These are phyloP conservation scores for Calophaca sinica DNA, from an alignment of 306 rosid genomes.

Conservation along the genomic window DNA sequence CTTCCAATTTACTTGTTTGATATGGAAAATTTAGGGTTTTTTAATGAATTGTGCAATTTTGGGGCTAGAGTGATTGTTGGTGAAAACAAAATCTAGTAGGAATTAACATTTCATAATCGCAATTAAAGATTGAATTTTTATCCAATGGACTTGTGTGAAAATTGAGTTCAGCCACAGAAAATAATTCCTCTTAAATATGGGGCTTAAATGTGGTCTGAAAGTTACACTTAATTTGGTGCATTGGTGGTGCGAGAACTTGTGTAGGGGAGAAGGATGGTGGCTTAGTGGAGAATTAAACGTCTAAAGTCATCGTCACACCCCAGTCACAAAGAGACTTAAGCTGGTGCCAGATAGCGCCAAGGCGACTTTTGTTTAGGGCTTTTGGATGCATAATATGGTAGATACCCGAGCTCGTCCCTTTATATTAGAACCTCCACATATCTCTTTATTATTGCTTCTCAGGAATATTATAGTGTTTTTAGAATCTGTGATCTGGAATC, in stretches of 20 bases:
- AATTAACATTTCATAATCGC: background rate
- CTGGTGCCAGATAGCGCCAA: background rate
- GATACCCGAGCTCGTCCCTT: background rate
- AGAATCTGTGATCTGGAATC: background rate
- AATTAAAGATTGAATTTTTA: background rate
- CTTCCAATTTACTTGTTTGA: conserved; percentile 5
- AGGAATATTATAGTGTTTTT: background rate
- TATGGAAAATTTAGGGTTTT: conserved; percentile 29
- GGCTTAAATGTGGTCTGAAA: background rate
- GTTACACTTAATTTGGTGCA: background rate
- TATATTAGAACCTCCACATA: background rate
- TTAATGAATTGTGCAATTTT: background rate
- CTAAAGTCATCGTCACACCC: conserved; percentile 10
- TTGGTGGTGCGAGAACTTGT: conserved; percentile 13
- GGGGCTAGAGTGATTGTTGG: background rate
- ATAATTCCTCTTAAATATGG: background rate
- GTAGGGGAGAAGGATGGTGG: background rate
- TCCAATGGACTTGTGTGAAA: background rate
- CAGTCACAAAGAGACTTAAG: background rate
- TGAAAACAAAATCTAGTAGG: conserved; percentile 11
- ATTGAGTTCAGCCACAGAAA: background rate
- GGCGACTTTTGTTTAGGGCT: background rate
- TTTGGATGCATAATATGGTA: background rate
- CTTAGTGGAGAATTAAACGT: background rate
- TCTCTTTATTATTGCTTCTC: background rate